Evolutionary conservation across 805 yeast species (phyloP).

Genomic region (Debaryomyces prosopidis): DNA sequence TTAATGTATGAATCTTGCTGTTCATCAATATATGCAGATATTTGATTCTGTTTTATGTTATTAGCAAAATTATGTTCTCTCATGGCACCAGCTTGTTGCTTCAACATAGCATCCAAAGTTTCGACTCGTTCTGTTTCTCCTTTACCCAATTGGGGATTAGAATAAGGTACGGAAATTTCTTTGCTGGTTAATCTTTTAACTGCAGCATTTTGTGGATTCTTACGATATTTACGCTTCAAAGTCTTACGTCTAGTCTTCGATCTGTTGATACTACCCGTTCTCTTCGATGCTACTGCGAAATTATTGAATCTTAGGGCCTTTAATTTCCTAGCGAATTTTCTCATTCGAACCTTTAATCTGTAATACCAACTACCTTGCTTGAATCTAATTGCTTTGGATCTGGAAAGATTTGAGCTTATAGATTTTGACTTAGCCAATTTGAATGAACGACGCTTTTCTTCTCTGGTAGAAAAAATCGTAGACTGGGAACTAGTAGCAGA

Average conservation of each 20-base stretch:
- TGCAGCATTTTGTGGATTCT: neutral
- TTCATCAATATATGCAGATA: constrained; percentile 26
- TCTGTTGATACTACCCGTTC: constrained; percentile 15
- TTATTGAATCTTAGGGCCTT: constrained; percentile 16
- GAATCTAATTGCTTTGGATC: constrained; percentile 35
- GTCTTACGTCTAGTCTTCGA: constrained; percentile 8
- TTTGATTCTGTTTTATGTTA: constrained; percentile 18
- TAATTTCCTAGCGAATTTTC: constrained; percentile 22
- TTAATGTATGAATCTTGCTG: constrained; percentile 19
- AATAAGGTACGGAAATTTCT: constrained; percentile 28
- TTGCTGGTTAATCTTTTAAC: neutral
- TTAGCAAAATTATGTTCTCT: constrained; percentile 4
- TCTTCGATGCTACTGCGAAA: constrained; percentile 27
- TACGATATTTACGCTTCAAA: constrained; percentile 14
- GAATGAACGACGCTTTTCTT: constrained; percentile 10
- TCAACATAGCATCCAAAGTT: constrained; percentile 22
- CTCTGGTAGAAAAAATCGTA: constrained; percentile 44
- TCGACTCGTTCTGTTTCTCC: constrained; percentile 14
- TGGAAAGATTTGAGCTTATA: constrained; percentile 14
- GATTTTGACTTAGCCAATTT: constrained; percentile 3
- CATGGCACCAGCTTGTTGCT: constrained; percentile 27
- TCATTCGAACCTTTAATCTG: constrained; percentile 29
- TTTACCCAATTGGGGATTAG: constrained; percentile 31
- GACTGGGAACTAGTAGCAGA: constrained; percentile 42
- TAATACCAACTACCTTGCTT: constrained; percentile 34